Evolutionary conservation across 495 filamentous ascomycete genomes (phyloP).

Genomic region (Massariosphaeria phaeospora): DNA sequence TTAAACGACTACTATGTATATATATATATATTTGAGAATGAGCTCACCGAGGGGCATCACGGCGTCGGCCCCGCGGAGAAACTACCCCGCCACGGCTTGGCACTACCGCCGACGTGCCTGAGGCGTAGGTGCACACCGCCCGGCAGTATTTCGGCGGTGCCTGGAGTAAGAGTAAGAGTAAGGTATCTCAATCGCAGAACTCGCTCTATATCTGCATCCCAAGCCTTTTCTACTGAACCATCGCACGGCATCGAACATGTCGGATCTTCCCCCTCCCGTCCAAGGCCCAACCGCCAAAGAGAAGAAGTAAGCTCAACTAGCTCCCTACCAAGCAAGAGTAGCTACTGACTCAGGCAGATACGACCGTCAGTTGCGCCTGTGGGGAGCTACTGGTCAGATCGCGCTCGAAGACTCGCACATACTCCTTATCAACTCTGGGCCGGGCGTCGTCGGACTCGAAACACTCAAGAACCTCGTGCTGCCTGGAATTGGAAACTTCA

Average conservation of each 20-base stretch:
- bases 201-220: too few relatives aligned
- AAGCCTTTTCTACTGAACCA: too few relatives aligned
- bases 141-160: constrained; percentile 27
- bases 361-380: constrained; percentile 90
- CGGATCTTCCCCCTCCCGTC: constrained; percentile 35
- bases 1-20: too few relatives aligned
- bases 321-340: not conserved
- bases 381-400: constrained; percentile 87
- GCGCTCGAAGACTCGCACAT: constrained; percentile 87
- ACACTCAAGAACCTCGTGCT: constrained; percentile 94
- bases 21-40: too few relatives aligned
- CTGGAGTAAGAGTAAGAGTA: constrained; percentile 14
- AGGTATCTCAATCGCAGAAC: too few relatives aligned
- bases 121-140: constrained; percentile 9
- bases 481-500: constrained; percentile 87
- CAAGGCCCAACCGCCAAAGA: constrained; percentile 43
- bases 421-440: constrained; percentile 76
- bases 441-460: constrained; percentile 82
- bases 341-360: constrained; percentile 47
- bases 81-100: not conserved
- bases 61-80: not conserved
- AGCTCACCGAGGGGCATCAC: too few relatives aligned
- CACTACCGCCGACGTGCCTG: not conserved
- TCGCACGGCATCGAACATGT: too few relatives aligned
- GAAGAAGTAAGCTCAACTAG: constrained; percentile 35